Percentiles rank a stretch among this genome's conserved stretches.
Conservation (phyloP, 1,139 yeast genomes). For the Pichia sp. region DNA sequence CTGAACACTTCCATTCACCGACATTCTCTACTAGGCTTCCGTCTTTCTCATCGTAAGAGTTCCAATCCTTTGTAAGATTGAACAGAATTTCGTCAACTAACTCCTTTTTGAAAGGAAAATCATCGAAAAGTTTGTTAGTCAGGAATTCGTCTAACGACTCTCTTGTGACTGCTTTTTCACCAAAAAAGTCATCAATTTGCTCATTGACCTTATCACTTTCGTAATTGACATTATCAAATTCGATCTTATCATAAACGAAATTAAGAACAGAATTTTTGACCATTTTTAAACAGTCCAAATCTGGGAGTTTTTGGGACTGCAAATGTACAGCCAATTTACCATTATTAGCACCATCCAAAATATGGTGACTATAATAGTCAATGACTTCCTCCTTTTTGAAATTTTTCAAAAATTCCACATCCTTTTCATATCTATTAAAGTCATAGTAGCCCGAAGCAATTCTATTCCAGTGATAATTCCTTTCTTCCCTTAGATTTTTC, state of each 20-base stretch:
- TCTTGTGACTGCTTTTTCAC: conserved; percentile 10
- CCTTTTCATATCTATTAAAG: conserved; percentile 53
- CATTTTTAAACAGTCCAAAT: conserved; percentile 18
- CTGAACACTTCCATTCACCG: conserved; percentile 41
- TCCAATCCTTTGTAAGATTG: conserved; percentile 21
- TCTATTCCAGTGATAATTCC: conserved; percentile 57
- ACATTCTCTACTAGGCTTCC: conserved; percentile 33
- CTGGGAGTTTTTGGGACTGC: conserved; percentile 50
- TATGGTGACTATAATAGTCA: conserved; percentile 47
- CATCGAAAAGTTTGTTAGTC: conserved; percentile 18
- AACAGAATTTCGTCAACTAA: conserved; percentile 18
- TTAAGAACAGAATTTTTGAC: conserved; percentile 28
- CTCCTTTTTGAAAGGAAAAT: conserved; percentile 20
- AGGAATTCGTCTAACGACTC: conserved; percentile 16
- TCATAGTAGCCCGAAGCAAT: conserved; percentile 76
- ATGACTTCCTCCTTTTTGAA: conserved; percentile 57
- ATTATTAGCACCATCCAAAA: conserved; percentile 37
- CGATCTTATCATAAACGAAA: conserved; percentile 26
- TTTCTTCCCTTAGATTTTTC: conserved; percentile 77
- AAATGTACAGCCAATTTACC: conserved; percentile 62
- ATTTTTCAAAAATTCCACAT: conserved; percentile 51
- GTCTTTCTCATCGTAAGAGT: conserved; percentile 10
- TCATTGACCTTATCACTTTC: conserved; percentile 26
- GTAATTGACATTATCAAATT: conserved; percentile 27
- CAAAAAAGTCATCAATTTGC: conserved; percentile 19